Evolutionary conservation across 345 rosid genomes (phyloP).

Genomic region (Alliaria petiolata): DNA sequence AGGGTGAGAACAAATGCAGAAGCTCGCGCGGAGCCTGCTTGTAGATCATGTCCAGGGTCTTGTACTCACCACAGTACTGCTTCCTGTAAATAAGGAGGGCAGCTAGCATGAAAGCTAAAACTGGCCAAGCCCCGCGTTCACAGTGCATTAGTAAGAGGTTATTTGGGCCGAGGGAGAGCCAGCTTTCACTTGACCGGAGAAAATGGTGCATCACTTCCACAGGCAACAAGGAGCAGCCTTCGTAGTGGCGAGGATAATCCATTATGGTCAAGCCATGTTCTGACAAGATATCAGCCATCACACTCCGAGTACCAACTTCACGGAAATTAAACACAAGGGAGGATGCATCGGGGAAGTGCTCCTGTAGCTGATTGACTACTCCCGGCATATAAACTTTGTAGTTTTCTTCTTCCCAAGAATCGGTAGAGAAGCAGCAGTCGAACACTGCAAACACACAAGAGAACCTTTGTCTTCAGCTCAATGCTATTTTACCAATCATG

Average conservation of each 20-base stretch:
- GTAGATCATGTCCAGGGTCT: conserved; percentile 90
- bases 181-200: conserved; percentile 87
- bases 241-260: conserved; percentile 96
- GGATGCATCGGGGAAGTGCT: conserved; percentile 75
- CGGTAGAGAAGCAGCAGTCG: conserved; percentile 80
- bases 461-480: conserved; percentile 2
- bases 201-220: conserved; percentile 92
- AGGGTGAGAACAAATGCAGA: conserved; percentile 63
- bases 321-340: conserved; percentile 86
- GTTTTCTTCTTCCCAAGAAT: conserved; percentile 59
- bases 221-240: conserved; percentile 79
- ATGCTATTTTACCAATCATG: neutral
- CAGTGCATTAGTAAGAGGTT: conserved; percentile 89
- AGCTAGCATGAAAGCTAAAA: conserved; percentile 81
- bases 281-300: conserved; percentile 53
- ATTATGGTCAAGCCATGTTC: conserved; percentile 78
- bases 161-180: conserved; percentile 81
- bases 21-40: conserved; percentile 91
- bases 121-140: conserved; percentile 86
- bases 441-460: conserved; percentile 49
- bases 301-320: conserved; percentile 59
- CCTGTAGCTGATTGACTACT: conserved; percentile 63
- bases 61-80: conserved; percentile 78
- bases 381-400: conserved; percentile 62
- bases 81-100: conserved; percentile 78